phyloP scores from a whole-genome alignment of 176 grass and related monocot species.

The Sorghum bicolor region DNA sequence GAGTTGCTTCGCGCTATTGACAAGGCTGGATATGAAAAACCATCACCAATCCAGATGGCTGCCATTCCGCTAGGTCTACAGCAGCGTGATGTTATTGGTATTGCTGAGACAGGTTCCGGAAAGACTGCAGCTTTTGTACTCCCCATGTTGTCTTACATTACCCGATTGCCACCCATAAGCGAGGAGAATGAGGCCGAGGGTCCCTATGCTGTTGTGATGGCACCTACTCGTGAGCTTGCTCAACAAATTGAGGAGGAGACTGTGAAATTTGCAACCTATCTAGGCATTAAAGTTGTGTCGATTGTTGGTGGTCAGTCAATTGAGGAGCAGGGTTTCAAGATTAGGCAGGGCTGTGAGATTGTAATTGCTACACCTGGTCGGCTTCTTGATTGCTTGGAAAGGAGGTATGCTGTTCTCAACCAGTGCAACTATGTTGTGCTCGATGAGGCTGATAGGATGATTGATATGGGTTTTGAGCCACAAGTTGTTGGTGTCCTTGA shows the following conservation, averaged over 20 bases:
- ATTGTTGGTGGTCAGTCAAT: conserved; percentile 98
- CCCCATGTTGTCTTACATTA: conserved; percentile 94
- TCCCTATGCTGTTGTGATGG: conserved; percentile 97
- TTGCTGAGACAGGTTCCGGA: conserved; percentile 93
- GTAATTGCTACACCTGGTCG: conserved; percentile 95
- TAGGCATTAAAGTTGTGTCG: conserved; percentile 93
- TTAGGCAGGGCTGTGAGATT: conserved; percentile 94
- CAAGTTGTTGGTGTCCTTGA: conserved; percentile 96
- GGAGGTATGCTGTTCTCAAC: conserved; percentile 92
- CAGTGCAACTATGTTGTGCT: conserved; percentile 98
- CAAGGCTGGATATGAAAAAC: conserved; percentile 81
- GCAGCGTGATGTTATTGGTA: conserved; percentile 95
- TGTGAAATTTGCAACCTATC: conserved; percentile 89
- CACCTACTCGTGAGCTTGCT: conserved; percentile 92
- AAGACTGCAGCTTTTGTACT: conserved; percentile 97
- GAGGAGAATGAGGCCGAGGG: conserved; percentile 98
- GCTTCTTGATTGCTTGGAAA: conserved; percentile 93
- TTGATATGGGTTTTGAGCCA: conserved; percentile 99
- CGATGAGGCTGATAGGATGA: conserved; percentile 98
- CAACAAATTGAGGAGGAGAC: conserved; percentile 99
- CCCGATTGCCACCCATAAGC: conserved; percentile 75
- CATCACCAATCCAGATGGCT: conserved; percentile 94
- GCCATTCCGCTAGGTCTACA: conserved; percentile 91
- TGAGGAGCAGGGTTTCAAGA: conserved; percentile 95
- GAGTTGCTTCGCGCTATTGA: conserved; percentile 82